phyloP scores from a whole-genome alignment of 352 stramenopile genomes.

The Pythium dissimile region DNA sequence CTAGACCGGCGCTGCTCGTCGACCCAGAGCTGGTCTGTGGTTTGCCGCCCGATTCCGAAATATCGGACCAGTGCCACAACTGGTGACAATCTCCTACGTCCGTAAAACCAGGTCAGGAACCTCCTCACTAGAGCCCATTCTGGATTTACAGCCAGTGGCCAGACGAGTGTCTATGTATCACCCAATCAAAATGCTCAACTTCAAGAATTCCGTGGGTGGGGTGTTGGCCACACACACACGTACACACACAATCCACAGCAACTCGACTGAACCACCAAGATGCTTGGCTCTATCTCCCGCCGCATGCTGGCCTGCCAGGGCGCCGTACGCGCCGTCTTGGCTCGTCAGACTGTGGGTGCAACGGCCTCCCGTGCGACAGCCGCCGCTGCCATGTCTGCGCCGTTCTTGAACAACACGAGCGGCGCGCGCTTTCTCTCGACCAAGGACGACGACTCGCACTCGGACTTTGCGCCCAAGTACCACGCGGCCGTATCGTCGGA shows the following conservation, averaged over 20 bases:
- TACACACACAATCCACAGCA: background rate
- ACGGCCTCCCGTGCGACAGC: conserved; percentile 4
- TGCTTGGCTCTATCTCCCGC: conserved; percentile 20
- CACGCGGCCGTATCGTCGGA: conserved; percentile 82
- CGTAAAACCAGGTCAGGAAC: background rate
- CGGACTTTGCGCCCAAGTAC: conserved; percentile 87
- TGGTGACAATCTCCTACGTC: background rate
- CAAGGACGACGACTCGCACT: conserved; percentile 75
- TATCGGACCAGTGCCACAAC: background rate
- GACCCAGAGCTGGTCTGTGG: background rate
- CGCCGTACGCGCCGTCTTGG: background rate
- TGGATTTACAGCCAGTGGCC: no score
- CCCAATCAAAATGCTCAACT: no score
- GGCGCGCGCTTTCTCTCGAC: conserved; percentile 33
- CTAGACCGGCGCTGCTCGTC: no score
- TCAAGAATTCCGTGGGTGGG: conserved; percentile 12
- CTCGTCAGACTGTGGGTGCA: background rate
- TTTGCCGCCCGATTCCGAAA: background rate
- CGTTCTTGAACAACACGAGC: background rate
- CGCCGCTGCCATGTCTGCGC: no score
- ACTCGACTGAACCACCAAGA: conserved; percentile 1
- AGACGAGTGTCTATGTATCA: no score
- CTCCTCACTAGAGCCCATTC: background rate
- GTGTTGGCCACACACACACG: conserved; percentile 1
- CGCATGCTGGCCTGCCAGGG: conserved; percentile 13